phyloP scores from a whole-genome alignment of 2,329 filamentous ascomycete species.

The Dactylellina sp. region DNA sequence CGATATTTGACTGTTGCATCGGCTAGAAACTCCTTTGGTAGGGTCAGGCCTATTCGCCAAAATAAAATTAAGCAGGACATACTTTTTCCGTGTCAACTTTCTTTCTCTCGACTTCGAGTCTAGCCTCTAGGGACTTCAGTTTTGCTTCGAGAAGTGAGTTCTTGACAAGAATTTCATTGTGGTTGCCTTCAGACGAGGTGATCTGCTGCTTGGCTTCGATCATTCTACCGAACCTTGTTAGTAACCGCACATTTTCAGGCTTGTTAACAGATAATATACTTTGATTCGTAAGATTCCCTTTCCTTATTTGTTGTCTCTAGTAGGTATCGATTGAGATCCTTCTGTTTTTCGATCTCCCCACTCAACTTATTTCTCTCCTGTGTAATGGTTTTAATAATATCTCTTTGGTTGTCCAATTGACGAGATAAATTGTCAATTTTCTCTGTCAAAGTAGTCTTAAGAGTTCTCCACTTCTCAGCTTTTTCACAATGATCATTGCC shows the following conservation, averaged over 20 bases:
- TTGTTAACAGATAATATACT: slow-evolving; percentile 2
- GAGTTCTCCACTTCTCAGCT: slow-evolving; percentile 25
- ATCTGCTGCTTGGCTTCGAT: slow-evolving; percentile 21
- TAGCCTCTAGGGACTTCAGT: slow-evolving; percentile 10
- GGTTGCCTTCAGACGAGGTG: slow-evolving; percentile 11
- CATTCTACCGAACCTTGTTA: slow-evolving; percentile 12
- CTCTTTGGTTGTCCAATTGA: slow-evolving; percentile 7
- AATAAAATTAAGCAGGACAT: background rate
- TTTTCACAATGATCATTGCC: slow-evolving; percentile 10
- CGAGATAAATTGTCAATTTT: slow-evolving; percentile 8
- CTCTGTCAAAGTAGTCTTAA: slow-evolving; percentile 18
- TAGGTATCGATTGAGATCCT: slow-evolving; percentile 26
- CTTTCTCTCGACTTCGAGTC: slow-evolving; percentile 28
- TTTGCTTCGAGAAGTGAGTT: slow-evolving; percentile 34
- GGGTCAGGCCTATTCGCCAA: background rate
- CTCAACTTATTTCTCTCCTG: slow-evolving; percentile 5
- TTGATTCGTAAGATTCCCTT: slow-evolving; percentile 17
- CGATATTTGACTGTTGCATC: background rate
- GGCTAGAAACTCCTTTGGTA: slow-evolving; percentile 7
- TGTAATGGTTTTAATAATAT: slow-evolving; percentile 1
- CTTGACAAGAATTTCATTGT: slow-evolving; percentile 17
- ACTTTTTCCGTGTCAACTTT: slow-evolving; percentile 27
- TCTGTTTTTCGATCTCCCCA: slow-evolving; percentile 20
- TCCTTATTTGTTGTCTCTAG: slow-evolving; percentile 34
- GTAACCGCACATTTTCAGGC: background rate